Base-by-base conservation (phyloP, 768 basidiomycete species). In the Xerocomellus intermedius region DNA sequence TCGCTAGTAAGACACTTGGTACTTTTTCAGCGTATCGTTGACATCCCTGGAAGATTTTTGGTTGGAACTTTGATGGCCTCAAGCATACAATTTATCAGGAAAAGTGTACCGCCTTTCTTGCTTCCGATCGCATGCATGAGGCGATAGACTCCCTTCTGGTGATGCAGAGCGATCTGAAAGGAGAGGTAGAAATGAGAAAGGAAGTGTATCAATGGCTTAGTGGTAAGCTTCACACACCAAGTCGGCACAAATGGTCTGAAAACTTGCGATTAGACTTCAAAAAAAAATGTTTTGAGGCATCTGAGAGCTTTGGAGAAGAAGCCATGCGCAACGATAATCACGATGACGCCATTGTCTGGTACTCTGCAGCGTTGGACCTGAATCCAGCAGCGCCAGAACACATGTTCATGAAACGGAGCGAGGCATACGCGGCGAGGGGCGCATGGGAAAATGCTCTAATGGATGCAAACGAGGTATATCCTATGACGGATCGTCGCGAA, bases 1-100 rank as follows among this genome's bases (percentile, higher is more conserved):
- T 42, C 44, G 2, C 42, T 59, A 0, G 57, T 56, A 48, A 50
- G 54, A 10, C 5, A 4, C 19, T 50, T 6, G 8, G 28, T 47
- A 8, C 6, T 9, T 22, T 38, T 42, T 19, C 7, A 2, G 16
- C 14, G 5, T 39, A 8, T 41, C 13, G 28, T 37, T 54, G 19
- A 57, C 39, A 7, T 19, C 4, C n/a, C 22, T 39, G 35, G 37
- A 55, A 61, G 60, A 30, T 61, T 10, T 56, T 59, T 30, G 60
- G 57, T 9, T 59, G 57, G 60, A 26, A 55, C n/a, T 19, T 61
- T n/a, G 50, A 45, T 32, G 39, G 26, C 3, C 48, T 56, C 8
- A 3, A 28, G 19, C n/a, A 8, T 10, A 48, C 0, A 26, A 42
- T 52, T 30, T 33, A 48, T 17, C 57, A 50, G 19, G 12, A 32